phyloP scores from a whole-genome alignment of 257 asterid species.

The Eucommia ulmoides region DNA sequence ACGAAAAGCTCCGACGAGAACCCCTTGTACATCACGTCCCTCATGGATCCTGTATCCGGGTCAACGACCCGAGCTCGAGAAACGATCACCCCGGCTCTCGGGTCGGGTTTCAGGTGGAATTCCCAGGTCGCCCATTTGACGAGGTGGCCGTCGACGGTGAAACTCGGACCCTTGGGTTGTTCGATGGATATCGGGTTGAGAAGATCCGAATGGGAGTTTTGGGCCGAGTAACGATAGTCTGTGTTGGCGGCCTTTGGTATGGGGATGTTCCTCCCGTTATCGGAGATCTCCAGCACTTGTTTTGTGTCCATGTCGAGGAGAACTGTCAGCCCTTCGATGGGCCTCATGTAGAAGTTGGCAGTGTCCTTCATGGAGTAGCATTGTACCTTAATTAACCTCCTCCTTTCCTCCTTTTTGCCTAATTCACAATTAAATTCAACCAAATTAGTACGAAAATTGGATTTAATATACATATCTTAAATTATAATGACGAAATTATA shows the following conservation, averaged over 20 bases:
- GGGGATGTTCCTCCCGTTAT: constrained; percentile 58
- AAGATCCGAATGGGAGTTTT: constrained; percentile 31
- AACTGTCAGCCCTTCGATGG: constrained; percentile 87
- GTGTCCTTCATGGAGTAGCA: constrained; percentile 77
- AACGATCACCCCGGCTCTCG: constrained; percentile 73
- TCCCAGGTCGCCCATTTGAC: constrained; percentile 98
- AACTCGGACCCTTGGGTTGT: constrained; percentile 96
- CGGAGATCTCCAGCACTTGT: constrained; percentile 46
- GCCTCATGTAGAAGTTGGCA: constrained; percentile 92
- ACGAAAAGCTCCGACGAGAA: constrained; percentile 76
- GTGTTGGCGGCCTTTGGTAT: constrained; percentile 75
- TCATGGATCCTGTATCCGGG: constrained; percentile 43
- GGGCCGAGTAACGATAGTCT: constrained; percentile 64
- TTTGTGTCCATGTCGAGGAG: constrained; percentile 65
- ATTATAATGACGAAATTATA: no score
- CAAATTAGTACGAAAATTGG: no score
- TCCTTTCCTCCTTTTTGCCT: constrained; percentile 65
- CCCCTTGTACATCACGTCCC: constrained; percentile 84
- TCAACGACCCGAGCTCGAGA: constrained; percentile 58
- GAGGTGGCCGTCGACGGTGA: constrained; percentile 46
- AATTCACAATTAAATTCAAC: no score
- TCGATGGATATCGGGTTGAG: constrained; percentile 83
- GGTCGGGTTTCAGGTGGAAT: constrained; percentile 84
- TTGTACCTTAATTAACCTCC: constrained; percentile 70
- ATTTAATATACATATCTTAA: no score